Evolutionary conservation across 176 grass and related monocot genomes (phyloP), one percentile per base, ranked within the genome.

Genomic region (Canna indica): DNA sequence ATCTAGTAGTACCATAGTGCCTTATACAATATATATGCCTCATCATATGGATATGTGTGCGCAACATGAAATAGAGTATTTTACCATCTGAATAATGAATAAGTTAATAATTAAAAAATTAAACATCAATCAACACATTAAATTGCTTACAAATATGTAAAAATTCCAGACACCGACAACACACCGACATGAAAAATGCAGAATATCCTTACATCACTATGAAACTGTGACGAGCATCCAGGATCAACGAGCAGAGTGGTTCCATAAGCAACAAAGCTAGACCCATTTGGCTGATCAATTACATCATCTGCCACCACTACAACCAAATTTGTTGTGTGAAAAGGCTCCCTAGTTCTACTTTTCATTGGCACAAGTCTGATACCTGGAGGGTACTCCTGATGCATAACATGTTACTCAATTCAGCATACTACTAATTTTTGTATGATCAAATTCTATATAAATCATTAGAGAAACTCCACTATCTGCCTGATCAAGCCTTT

Each of bases 351-450:
- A n/a, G 94, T 97, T 54, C 64, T 82, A 67, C 94, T 92, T 83
- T 90, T 97, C 94, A 97, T 97, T 16, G 93, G 93, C 26, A 97
- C 75, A 72, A 97, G 74, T 18, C 54, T 92, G 62, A 97, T 85
- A 87, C 86, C 88, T 50, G 93, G 93, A 68, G 93, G 93, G 26
- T 92, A 97, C 53, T 97, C 93, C 93, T 97, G 73, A 75, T 46
- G 5, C 32, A 56, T 57, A 77, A 53, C 12, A 29, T 44, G 39
- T 20, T 16, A 50, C 29, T 18, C 22, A 65, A 8, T 25, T 47
- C 17, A 75, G 30, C 27, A 32, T 28, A 5, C 27, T 5, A 4
- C 8, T 26, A 50, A 25, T n/a, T 45, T 47, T 64, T 45, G 59
- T 53, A 5, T 7, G 4, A 28, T 54, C 47, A 77, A 56, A 8